Base-by-base conservation (phyloP, 164 flowering plant genomes). In the Cinnamomum chago region DNA sequence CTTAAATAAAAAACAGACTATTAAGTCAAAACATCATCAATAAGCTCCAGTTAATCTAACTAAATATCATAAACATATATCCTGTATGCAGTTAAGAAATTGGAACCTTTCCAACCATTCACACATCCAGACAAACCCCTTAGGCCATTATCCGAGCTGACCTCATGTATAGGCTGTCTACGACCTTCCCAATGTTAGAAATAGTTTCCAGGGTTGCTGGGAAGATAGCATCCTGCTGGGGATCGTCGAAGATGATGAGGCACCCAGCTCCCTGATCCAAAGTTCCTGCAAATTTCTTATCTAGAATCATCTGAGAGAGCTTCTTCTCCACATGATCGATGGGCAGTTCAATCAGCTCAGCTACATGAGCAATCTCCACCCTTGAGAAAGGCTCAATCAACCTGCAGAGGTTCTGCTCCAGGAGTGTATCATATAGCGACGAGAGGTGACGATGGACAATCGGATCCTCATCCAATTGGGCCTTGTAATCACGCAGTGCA, bases 361-460 rank as follows among this genome's bases (percentile, higher is more conserved):
- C 87, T 58, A 89, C 80, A 70, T 88, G 88, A 27, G 81, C 74
- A 67, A 89, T 89, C 84, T 89, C 93, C 50, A 89, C 93, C 70
- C 87, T 82, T 22, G 89, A 89, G 82, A 82, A 88, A 50, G 93
- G 91, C 79, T 89, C 90, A 50, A 89, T 87, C 82, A 89, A 77
- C 82, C 90, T 82, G 82, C 92, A 87, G 11, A 89, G 84, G 73
- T 89, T 89, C 75, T 89, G 92, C 71, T 89, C 92, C 83, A 87
- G 33, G 23, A 89, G 84, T 1, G 90, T 87, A 79, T 89, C 89
- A 68, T 89, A 87, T 17, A 89, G 77, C 23, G 90, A 85, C 2
- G 92, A 89, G 70, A 89, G 89, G 80, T 89, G 92, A 76, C 90
- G 80, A 80, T 89, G 90, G 68, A 89, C 90, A 66, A 89, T 87